These are phyloP conservation scores for Sugiyamaella chiloensis DNA, from an alignment of 805 yeast genomes.

Conservation along the genomic window DNA sequence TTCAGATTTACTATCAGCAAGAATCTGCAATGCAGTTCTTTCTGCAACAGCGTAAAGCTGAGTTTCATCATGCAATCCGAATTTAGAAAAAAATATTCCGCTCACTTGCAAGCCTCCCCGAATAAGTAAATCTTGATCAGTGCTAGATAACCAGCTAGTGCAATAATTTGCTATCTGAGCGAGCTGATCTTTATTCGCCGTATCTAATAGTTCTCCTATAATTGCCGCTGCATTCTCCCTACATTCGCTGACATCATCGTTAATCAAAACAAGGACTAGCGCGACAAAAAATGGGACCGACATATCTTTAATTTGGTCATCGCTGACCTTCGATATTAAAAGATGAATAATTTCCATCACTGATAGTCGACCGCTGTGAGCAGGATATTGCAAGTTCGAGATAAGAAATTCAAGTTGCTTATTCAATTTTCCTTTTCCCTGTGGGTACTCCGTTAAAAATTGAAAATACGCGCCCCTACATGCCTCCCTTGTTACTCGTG, in stretches of 20 bases:
- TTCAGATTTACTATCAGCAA: conserved; percentile 38
- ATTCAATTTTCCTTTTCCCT: conserved; percentile 79
- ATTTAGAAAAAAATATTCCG: conserved; percentile 53
- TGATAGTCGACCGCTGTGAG: conserved; percentile 82
- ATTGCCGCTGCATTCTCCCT: conserved; percentile 77
- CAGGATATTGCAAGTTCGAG: conserved; percentile 76
- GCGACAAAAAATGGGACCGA: conserved; percentile 75
- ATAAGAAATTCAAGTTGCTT: conserved; percentile 80
- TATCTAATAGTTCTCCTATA: conserved; percentile 51
- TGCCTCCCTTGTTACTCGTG: conserved; percentile 76
- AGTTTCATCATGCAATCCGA: conserved; percentile 39
- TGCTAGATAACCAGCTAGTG: conserved; percentile 56
- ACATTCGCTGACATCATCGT: conserved; percentile 75
- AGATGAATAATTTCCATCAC: conserved; percentile 82
- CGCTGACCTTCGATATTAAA: conserved; percentile 62
- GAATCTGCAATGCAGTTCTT: conserved; percentile 33
- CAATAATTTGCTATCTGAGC: conserved; percentile 41
- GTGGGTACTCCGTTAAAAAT: conserved; percentile 91
- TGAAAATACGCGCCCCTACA: conserved; percentile 80
- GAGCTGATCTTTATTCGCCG: conserved; percentile 37
- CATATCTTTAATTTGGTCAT: conserved; percentile 42
- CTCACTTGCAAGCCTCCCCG: conserved; percentile 75
- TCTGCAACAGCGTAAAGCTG: conserved; percentile 44
- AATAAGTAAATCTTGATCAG: conserved; percentile 47
- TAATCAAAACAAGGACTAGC: conserved; percentile 68